Conservation (phyloP, 257 asterid species). For the Cinchona pubescens region DNA sequence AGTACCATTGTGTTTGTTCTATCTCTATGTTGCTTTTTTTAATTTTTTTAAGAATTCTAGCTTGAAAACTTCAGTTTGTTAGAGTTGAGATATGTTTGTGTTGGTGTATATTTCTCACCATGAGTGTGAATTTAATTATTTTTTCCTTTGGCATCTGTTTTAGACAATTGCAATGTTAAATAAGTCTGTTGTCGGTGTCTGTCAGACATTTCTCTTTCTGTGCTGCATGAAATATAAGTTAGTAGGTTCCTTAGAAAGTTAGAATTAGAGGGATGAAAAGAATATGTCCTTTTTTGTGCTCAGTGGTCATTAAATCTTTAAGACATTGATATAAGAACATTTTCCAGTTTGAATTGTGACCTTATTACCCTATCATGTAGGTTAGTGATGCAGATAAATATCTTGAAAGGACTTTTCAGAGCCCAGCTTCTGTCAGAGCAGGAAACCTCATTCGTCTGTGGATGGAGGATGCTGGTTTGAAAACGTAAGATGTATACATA, state of each 20-base stretch:
- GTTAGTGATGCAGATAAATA: conserved; percentile 82
- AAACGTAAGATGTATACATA: conserved; percentile 49
- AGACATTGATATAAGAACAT: background rate
- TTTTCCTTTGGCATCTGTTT: background rate
- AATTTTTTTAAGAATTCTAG: too few relatives aligned
- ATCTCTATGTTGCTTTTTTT: too few relatives aligned
- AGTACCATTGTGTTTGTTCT: background rate
- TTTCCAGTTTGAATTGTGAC: background rate
- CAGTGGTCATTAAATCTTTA: background rate
- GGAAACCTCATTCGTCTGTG: conserved; percentile 64
- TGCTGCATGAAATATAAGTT: background rate
- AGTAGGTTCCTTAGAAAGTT: background rate
- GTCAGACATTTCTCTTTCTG: background rate
- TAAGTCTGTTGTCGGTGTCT: background rate
- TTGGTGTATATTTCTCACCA: background rate
- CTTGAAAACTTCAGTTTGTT: too few relatives aligned
- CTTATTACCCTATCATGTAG: conserved; percentile 38
- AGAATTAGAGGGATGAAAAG: background rate
- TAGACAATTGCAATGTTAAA: background rate
- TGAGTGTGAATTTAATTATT: background rate
- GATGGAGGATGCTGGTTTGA: conserved; percentile 97
- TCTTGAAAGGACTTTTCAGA: conserved; percentile 94
- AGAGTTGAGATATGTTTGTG: background rate
- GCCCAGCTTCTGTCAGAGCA: conserved; percentile 79
- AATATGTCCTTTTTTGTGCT: background rate